Evolutionary conservation across 108 stramenopile genomes (phyloP).

Genomic region (Fragilaria crotonensis): DNA sequence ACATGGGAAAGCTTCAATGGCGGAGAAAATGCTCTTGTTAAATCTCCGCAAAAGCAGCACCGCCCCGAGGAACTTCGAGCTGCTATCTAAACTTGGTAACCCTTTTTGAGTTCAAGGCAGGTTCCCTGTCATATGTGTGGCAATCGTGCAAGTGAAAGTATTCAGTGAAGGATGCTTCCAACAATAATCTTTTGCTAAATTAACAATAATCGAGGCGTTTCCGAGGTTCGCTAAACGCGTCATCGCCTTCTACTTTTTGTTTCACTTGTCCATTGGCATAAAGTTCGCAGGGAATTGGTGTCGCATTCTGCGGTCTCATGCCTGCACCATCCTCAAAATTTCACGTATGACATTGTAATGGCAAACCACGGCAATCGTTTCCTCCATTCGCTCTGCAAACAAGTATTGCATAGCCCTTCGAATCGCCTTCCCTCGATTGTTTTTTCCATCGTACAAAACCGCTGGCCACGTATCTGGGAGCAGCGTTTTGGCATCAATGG

Average conservation of each 20-base stretch:
- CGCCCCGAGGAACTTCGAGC: too few relatives aligned
- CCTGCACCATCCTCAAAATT: slow-evolving; percentile 1
- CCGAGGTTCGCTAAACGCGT: too few relatives aligned
- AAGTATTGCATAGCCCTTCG: slow-evolving; percentile 11
- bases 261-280: slow-evolving; percentile 17
- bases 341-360: slow-evolving; percentile 36
- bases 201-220: too few relatives aligned
- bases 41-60: slow-evolving; percentile 1
- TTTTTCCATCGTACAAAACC: neutral
- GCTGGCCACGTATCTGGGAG: slow-evolving; percentile 15
- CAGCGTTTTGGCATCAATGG: slow-evolving; percentile 10
- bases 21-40: slow-evolving; percentile 10
- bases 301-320: slow-evolving; percentile 29
- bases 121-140: too few relatives aligned
- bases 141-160: too few relatives aligned
- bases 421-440: slow-evolving; percentile 14
- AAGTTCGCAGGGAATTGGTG: slow-evolving; percentile 22
- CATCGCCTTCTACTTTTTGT: too few relatives aligned
- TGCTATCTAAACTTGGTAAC: too few relatives aligned
- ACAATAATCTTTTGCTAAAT: too few relatives aligned
- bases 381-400: slow-evolving; percentile 1
- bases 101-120: too few relatives aligned
- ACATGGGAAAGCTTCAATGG: slow-evolving; percentile 72
- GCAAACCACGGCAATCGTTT: slow-evolving; percentile 28
- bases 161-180: too few relatives aligned